Evolutionary conservation across 441 rosid genomes (phyloP).

Genomic region (Aquilaria agallochum): DNA sequence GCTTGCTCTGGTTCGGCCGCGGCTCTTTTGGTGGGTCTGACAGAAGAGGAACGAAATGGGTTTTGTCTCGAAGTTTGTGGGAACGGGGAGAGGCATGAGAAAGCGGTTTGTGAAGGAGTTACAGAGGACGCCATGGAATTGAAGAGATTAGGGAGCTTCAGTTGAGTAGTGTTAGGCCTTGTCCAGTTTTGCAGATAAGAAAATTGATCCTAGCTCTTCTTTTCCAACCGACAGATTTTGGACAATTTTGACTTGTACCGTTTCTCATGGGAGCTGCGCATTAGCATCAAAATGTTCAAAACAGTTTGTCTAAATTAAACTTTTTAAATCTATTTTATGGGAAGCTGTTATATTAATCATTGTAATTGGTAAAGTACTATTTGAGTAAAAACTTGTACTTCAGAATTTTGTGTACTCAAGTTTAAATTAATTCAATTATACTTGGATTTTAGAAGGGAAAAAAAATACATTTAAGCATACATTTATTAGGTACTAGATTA

Average conservation of each 20-base stretch:
- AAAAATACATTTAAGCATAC: too few species aligned
- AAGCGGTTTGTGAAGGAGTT: constrained; percentile 32
- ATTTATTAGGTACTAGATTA: too few species aligned
- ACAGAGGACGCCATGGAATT: constrained; percentile 66
- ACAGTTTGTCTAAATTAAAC: too few species aligned
- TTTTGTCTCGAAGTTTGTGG: constrained; percentile 20
- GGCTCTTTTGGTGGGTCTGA: constrained; percentile 34
- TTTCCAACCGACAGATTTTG: constrained; percentile 18
- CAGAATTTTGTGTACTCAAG: too few species aligned
- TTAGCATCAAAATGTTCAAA: too few species aligned
- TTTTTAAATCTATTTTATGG: too few species aligned
- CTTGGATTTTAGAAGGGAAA: too few species aligned
- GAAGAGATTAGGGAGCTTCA: constrained; percentile 8
- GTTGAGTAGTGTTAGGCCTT: not conserved
- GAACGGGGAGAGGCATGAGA: constrained; percentile 25
- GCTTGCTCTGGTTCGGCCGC: constrained; percentile 43
- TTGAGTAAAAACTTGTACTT: too few species aligned
- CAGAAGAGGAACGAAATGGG: constrained; percentile 18
- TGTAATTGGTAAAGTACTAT: too few species aligned
- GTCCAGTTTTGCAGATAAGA: constrained; percentile 13
- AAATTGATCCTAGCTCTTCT: not conserved
- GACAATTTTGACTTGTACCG: not conserved
- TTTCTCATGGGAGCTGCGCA: too few species aligned
- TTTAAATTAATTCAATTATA: too few species aligned
- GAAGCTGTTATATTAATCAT: too few species aligned